Evolutionary conservation across 306 rosid species (phyloP), one percentile per base, ranked within the genome.

Genomic region (Prunus armeniaca): DNA sequence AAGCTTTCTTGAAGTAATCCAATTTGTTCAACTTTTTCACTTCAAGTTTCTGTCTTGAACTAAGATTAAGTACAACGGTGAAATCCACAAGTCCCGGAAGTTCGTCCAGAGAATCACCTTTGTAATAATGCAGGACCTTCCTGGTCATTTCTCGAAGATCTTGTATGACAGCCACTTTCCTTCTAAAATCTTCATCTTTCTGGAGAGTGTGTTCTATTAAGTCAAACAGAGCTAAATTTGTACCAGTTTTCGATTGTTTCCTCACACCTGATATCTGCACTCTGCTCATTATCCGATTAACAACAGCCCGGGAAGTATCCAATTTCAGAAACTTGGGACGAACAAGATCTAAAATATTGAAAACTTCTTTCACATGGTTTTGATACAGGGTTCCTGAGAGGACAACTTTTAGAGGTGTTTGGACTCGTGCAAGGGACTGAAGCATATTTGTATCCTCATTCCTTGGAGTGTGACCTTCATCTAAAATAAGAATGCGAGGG

Each of bases 401-500:
- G 18, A 94, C 95, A 19, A 92, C 95, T 69, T 92, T 94, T 27
- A 93, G 80, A 3, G 93, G 93, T 2, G 98, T 94, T 55, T 85
- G 82, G 8, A 94, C 92, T 69, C 89, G 88, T 6, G 88, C 88
- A 76, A 94, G 93, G 62, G 97, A 76, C 46, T 89, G 96, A 56
- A 94, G 81, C 78, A 87, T 83, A 73, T 94, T 91, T 11, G 98
- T 92, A 67, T 87, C 76, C 63, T 94, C 97, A 69, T 91, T 94
- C 84, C 97, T 86, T 12, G 98, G 93, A 28, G 87, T 94, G 74
- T 94, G 98, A 12, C 97, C 98, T 86, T 94, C 98, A 15, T 94
- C 98, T 41, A 94, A 80, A 46, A 94, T 88, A 15, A 94, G 95
- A 85, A 92, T 84, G 0, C 89, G 72, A 20, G 98, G 96, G 54